phyloP scores from a whole-genome alignment of 163 green algal species.

The Coccomyxa subellipsoidea region DNA sequence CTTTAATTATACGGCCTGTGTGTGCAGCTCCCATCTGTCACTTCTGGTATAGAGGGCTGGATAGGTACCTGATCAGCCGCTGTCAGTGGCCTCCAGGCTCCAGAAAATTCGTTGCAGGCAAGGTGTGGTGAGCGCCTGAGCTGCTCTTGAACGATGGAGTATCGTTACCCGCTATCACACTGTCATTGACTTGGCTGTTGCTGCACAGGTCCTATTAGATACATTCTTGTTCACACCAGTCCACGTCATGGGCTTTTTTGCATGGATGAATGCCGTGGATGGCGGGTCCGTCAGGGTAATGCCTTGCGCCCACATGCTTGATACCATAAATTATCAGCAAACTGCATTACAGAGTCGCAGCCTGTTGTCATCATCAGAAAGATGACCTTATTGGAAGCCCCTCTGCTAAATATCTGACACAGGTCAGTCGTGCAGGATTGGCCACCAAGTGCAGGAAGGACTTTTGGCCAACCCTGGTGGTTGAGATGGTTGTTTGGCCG shows the following conservation, averaged over 20 bases:
- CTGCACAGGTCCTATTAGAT: slow-evolving; percentile 33
- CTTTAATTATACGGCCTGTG: too few species aligned
- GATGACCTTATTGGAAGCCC: neutral
- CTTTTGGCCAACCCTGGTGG: slow-evolving; percentile 42
- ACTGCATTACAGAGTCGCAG: too few species aligned
- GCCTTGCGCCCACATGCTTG: too few species aligned
- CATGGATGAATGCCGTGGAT: slow-evolving; percentile 39
- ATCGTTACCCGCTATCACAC: too few species aligned
- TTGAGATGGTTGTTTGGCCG: slow-evolving; percentile 50
- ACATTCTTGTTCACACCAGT: slow-evolving; percentile 40
- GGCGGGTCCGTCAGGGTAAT: slow-evolving; percentile 20
- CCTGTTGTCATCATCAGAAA: too few species aligned
- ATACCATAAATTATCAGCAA: too few species aligned
- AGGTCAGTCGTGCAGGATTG: neutral
- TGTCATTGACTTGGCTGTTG: too few species aligned
- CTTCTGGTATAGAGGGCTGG: slow-evolving; percentile 21
- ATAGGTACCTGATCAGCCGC: neutral
- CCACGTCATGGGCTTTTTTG: slow-evolving; percentile 52
- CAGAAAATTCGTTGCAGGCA: neutral
- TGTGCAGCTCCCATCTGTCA: slow-evolving; percentile 13
- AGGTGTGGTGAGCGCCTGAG: neutral
- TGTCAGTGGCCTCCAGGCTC: slow-evolving; percentile 7
- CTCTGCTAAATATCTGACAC: neutral
- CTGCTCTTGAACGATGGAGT: too few species aligned
- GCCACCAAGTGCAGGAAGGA: slow-evolving; percentile 30